Evolutionary conservation across 352 stramenopile genomes (phyloP), one percentile per base, ranked within the genome.

Genomic region (Phytophthora pinifolia): DNA sequence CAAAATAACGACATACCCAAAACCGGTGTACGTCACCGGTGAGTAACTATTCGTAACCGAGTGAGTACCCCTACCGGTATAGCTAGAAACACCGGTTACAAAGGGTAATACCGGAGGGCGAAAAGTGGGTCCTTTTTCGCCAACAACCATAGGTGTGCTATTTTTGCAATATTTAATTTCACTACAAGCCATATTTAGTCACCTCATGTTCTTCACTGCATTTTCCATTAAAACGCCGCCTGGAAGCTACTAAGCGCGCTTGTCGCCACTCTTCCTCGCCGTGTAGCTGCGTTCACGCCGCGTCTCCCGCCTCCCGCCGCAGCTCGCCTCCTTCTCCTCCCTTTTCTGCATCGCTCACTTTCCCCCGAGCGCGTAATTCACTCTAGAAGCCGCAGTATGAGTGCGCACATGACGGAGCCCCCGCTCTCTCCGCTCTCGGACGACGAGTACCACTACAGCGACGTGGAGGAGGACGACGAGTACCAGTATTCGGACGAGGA

Each of bases 361-460:
- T 20, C 35, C 17, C 36, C 6, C 36, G 4, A 34, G 13, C 17
- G 3, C 25, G 1, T 36, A 39, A 9, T n/a, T 17, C 15, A 15
- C 6, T 27, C 32, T 45, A 55, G 30, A 37, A 43, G 44, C 31
- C 30, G 30, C 14, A 59, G 14, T 15, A 72, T 72, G 64, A 72
- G 48, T 27, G 15, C 42, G 1, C 41, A 57, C 30, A 41, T 41
- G 32, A 17, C 33, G n/a, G 48, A 59, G 9, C 22, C 53, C 20
- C 49, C 69, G 36, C 67, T 74, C 37, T 84, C 76, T 37, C 65
- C 82, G 42, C 73, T 79, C 35, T 89, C 79, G 43, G 79, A 89
- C 55, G 83, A 92, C 48, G 80, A 93, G 52, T 91, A 93, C 54
- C 81, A 89, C 64, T 91, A 91, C 69, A 91, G 81, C 58, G 80